These are phyloP conservation scores for Metschnikowia reukaufii DNA, from an alignment of 805 yeast species.

Conservation along the genomic window DNA sequence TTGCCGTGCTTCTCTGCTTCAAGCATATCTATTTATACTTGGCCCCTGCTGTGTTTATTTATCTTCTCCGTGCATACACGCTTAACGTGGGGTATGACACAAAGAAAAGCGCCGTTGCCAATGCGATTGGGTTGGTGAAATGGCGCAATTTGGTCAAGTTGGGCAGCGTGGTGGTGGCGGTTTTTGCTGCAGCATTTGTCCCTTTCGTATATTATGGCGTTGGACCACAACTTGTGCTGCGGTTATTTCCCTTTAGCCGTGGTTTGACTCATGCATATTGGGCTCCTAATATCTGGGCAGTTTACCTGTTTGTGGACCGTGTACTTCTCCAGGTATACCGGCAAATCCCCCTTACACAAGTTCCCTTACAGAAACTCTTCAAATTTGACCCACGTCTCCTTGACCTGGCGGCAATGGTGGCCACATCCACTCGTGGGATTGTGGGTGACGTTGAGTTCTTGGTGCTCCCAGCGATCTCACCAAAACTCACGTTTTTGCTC, in stretches of 20 bases:
- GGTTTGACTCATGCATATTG: conserved; percentile 98
- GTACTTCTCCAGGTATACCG: conserved; percentile 50
- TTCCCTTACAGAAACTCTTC: conserved; percentile 33
- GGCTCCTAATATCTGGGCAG: conserved; percentile 98
- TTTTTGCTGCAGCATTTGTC: conserved; percentile 68
- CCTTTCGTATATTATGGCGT: conserved; percentile 70
- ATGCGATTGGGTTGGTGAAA: conserved; percentile 39
- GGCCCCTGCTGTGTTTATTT: conserved; percentile 92
- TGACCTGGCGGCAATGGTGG: conserved; percentile 29
- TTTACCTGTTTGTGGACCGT: conserved; percentile 82
- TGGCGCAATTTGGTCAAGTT: conserved; percentile 63
- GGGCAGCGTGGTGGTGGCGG: conserved; percentile 59
- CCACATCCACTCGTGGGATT: conserved; percentile 69
- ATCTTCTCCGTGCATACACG: conserved; percentile 71
- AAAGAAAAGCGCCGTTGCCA: conserved; percentile 23
- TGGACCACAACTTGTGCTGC: conserved; percentile 58
- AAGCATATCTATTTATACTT: conserved; percentile 90
- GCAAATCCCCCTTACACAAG: conserved; percentile 32
- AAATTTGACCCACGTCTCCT: conserved; percentile 48
- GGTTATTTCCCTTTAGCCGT: conserved; percentile 91
- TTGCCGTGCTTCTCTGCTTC: conserved; percentile 80
- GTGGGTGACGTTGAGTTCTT: conserved; percentile 89
- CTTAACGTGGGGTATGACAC: conserved; percentile 41
- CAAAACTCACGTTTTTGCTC: conserved; percentile 70
- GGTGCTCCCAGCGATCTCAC: conserved; percentile 77